phyloP scores from a whole-genome alignment of 2,329 filamentous ascomycete species.

The Alternaria triticimaculans region DNA sequence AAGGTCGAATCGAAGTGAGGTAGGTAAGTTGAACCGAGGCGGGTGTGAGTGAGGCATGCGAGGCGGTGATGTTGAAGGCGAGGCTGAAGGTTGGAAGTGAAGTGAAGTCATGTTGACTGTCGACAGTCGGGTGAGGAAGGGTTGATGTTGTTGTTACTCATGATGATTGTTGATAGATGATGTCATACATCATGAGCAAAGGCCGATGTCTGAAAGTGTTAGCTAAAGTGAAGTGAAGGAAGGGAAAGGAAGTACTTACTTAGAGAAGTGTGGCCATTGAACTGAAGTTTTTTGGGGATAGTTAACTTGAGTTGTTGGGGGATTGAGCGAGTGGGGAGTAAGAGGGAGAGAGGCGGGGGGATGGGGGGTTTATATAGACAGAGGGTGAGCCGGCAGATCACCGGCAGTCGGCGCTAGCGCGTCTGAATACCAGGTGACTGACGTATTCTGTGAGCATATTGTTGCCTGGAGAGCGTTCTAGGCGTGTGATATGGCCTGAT shows the following conservation, averaged over 20 bases:
- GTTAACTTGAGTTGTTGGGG: not conserved
- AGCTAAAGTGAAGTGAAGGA: not conserved
- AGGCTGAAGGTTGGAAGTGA: not conserved
- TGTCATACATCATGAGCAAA: slow-evolving; percentile 6
- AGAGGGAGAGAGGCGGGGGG: not conserved
- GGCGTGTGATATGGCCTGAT: not conserved
- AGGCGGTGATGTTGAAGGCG: not conserved
- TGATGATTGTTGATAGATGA: not conserved
- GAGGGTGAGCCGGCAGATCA: not conserved
- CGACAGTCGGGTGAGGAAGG: not conserved
- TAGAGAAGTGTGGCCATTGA: not conserved
- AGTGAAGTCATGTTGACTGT: not conserved
- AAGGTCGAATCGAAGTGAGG: not conserved
- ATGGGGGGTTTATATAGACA: slow-evolving; percentile 1
- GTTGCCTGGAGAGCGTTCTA: not conserved
- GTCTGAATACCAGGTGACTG: not conserved
- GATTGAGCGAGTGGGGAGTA: not conserved
- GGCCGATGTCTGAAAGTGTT: not conserved
- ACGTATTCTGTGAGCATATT: not conserved
- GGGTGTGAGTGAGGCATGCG: not conserved
- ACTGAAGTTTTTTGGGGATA: not conserved
- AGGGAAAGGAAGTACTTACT: not conserved
- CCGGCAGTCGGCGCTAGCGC: not conserved
- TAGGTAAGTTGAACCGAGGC: not conserved
- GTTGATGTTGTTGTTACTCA: not conserved